Conservation (phyloP, 345 rosid genomes). For the Citrus inodora region DNA sequence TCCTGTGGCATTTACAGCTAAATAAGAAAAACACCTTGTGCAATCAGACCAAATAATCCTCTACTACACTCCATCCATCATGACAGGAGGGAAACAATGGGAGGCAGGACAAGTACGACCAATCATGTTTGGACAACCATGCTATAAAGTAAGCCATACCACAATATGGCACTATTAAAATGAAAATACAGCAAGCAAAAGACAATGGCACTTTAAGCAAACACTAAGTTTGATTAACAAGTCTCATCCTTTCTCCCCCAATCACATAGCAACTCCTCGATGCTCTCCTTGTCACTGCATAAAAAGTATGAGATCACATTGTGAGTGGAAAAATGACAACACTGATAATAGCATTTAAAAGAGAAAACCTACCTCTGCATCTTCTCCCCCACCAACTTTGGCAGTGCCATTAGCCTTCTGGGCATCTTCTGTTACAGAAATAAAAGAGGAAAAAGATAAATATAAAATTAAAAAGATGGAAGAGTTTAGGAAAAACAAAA, state of each 20-base stretch:
- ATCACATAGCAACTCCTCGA: not conserved
- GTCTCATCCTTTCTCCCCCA: constrained; percentile 7
- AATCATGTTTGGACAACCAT: not conserved
- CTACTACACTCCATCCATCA: constrained; percentile 8
- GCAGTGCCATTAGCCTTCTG: constrained; percentile 24
- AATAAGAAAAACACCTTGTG: not conserved
- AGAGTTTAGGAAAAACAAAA: not conserved
- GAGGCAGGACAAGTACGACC: not conserved
- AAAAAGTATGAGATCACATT: not conserved
- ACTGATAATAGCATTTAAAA: not conserved
- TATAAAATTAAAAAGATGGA: not conserved
- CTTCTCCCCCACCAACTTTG: constrained; percentile 22
- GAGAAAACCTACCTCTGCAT: constrained; percentile 21
- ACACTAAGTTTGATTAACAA: not conserved
- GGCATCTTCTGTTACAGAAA: constrained; percentile 25
- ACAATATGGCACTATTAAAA: constrained; percentile 1
- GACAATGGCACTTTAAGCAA: not conserved
- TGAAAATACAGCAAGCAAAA: not conserved
- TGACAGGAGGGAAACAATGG: not conserved
- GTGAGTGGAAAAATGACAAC: not conserved
- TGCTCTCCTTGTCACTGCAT: constrained; percentile 9
- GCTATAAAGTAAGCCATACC: constrained; percentile 9
- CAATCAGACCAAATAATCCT: constrained; percentile 1
- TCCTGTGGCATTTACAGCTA: constrained; percentile 9
- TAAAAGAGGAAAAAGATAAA: constrained; percentile 3